Conservation (phyloP, 768 basidiomycete genomes). For the Leccinum arenicola region DNA sequence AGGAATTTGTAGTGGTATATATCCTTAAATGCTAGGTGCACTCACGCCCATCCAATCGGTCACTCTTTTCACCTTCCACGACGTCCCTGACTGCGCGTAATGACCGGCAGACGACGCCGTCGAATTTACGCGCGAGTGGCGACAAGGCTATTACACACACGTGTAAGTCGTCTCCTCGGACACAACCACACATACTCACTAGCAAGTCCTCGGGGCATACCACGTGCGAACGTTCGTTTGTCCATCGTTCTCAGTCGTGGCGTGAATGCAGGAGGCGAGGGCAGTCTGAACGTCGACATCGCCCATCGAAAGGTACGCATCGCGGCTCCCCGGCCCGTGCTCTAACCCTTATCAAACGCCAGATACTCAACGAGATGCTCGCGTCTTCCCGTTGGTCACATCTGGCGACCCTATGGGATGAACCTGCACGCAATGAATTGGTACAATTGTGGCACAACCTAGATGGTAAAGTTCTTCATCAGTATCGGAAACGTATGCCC, state of each 20-base stretch:
- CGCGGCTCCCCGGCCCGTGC: too few species aligned
- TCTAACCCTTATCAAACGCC: background rate
- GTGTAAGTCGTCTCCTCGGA: conserved; percentile 15
- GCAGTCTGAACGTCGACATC: conserved; percentile 50
- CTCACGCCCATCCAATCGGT: background rate
- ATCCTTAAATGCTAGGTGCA: background rate
- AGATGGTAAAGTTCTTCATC: conserved; percentile 35
- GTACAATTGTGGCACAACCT: conserved; percentile 61
- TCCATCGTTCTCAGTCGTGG: conserved; percentile 29
- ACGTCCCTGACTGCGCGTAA: background rate
- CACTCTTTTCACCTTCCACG: background rate
- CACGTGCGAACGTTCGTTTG: background rate
- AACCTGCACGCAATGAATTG: conserved; percentile 41
- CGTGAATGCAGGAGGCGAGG: conserved; percentile 45
- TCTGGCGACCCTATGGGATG: conserved; percentile 45
- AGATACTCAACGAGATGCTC: conserved; percentile 62
- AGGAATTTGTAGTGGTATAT: background rate
- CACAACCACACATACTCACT: background rate
- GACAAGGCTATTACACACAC: conserved; percentile 42
- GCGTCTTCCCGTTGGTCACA: conserved; percentile 46
- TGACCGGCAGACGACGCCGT: conserved; percentile 17
- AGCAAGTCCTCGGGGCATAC: background rate
- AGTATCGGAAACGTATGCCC: background rate
- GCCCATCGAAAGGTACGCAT: conserved; percentile 52
- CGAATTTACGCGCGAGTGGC: conserved; percentile 57